Evolutionary conservation across 768 basidiomycete species (phyloP).

Genomic region (Lactarius akahatsu): DNA sequence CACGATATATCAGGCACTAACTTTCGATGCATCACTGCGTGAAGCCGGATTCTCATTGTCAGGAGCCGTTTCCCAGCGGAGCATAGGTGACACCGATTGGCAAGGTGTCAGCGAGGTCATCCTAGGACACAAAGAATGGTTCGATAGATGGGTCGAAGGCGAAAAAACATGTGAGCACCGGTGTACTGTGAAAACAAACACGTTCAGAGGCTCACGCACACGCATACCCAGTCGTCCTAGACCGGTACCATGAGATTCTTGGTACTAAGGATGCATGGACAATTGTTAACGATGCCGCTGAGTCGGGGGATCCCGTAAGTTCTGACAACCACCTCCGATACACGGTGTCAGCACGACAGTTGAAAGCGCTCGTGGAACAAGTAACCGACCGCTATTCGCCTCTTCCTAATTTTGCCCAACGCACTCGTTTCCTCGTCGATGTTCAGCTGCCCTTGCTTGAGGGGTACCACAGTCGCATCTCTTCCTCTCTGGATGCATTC

Average conservation of each 20-base stretch:
- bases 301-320: slow-evolving; percentile 30
- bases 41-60: slow-evolving; percentile 70
- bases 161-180: slow-evolving; percentile 77
- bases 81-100: slow-evolving; percentile 47
- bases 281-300: slow-evolving; percentile 64
- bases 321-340: slow-evolving; percentile 49
- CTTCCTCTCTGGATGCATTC: slow-evolving; percentile 87
- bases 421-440: slow-evolving; percentile 76
- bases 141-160: slow-evolving; percentile 83
- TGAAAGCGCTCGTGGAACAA: slow-evolving; percentile 87
- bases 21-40: slow-evolving; percentile 77
- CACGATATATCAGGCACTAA: slow-evolving; percentile 88
- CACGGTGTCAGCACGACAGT: slow-evolving; percentile 79
- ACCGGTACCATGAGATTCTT: slow-evolving; percentile 84
- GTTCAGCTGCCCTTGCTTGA: slow-evolving; percentile 86
- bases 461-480: slow-evolving; percentile 73
- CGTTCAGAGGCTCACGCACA: slow-evolving; percentile 3
- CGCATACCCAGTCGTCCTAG: slow-evolving; percentile 66
- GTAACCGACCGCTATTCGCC: slow-evolving; percentile 94
- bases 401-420: slow-evolving; percentile 73
- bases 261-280: slow-evolving; percentile 82
- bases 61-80: slow-evolving; percentile 46
- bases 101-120: slow-evolving; percentile 80
- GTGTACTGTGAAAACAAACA: not conserved
- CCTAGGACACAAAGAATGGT: slow-evolving; percentile 84